These are phyloP conservation scores for Macrophomina tecta DNA, from an alignment of 2,329 filamentous ascomycete species.

Conservation along the genomic window DNA sequence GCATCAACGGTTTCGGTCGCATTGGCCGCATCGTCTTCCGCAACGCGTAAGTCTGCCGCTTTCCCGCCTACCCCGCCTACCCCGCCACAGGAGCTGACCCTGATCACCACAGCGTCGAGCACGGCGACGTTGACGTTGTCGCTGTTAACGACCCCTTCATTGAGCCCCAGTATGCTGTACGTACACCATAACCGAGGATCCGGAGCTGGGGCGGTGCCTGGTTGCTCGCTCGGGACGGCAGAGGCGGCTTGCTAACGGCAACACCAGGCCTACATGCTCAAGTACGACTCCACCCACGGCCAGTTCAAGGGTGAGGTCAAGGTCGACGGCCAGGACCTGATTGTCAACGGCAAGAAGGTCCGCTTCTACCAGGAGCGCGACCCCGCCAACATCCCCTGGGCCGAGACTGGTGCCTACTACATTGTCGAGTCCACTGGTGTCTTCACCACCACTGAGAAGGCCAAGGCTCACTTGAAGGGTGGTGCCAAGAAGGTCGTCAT, in stretches of 20 bases:
- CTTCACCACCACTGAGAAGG: slow-evolving; percentile 98
- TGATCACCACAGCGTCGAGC: slow-evolving; percentile 68
- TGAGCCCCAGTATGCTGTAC: slow-evolving; percentile 94
- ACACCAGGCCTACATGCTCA: slow-evolving; percentile 96
- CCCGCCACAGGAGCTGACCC: slow-evolving; percentile 18
- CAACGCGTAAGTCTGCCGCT: slow-evolving; percentile 74
- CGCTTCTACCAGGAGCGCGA: slow-evolving; percentile 94
- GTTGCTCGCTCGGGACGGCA: slow-evolving; percentile 10
- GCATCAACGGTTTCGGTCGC: slow-evolving; percentile 99
- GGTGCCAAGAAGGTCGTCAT: slow-evolving; percentile 93
- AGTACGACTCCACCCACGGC: slow-evolving; percentile 98
- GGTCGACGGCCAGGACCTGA: slow-evolving; percentile 73
- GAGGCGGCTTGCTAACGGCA: slow-evolving; percentile 37
- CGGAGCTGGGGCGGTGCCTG: slow-evolving; percentile 1
- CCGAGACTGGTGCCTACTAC: slow-evolving; percentile 85
- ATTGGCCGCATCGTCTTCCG: slow-evolving; percentile 99
- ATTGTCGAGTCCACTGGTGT: slow-evolving; percentile 98
- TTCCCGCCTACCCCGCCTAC: slow-evolving; percentile 23
- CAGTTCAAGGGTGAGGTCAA: slow-evolving; percentile 91
- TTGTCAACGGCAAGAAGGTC: slow-evolving; percentile 93
- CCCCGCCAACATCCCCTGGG: slow-evolving; percentile 89
- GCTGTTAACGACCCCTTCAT: slow-evolving; percentile 99
- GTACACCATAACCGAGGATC: slow-evolving; percentile 48
- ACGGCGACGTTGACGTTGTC: slow-evolving; percentile 87
- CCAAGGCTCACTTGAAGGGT: slow-evolving; percentile 89